These are phyloP conservation scores for Calonectria pseudoturangicola DNA, from an alignment of 2,329 filamentous ascomycete species.

Conservation along the genomic window DNA sequence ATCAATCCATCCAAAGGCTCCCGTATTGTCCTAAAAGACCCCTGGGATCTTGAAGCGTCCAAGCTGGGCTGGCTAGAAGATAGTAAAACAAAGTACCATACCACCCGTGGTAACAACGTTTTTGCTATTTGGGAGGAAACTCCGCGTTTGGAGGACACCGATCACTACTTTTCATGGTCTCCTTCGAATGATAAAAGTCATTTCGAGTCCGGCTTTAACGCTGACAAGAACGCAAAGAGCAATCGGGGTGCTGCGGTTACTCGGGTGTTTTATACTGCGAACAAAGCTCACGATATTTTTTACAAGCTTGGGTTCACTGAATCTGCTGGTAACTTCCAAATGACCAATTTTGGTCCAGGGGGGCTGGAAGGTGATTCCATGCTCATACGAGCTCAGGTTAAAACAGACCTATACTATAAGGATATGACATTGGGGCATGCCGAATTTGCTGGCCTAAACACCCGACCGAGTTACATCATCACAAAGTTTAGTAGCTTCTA, in stretches of 20 bases:
- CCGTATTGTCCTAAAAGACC: background rate
- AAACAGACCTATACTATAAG: background rate
- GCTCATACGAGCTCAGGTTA: background rate
- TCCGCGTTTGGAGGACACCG: no score
- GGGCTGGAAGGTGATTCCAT: background rate
- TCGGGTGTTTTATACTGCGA: background rate
- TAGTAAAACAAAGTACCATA: background rate
- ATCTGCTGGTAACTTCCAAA: background rate
- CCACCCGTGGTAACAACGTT: background rate
- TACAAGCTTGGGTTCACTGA: conserved; percentile 1
- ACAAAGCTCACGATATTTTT: background rate
- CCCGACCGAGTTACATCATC: no score
- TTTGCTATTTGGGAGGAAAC: background rate
- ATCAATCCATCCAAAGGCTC: background rate
- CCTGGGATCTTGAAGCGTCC: background rate
- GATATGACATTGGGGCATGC: background rate
- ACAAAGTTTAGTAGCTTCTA: no score
- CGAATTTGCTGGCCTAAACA: no score
- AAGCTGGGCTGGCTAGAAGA: background rate
- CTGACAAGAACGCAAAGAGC: no score
- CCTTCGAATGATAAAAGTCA: background rate
- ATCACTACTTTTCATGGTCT: no score
- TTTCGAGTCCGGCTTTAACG: background rate
- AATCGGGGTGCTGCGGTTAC: background rate
- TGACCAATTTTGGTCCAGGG: background rate